Conservation (phyloP, 2,329 filamentous ascomycete species). For the Pseudomassariella vexata region DNA sequence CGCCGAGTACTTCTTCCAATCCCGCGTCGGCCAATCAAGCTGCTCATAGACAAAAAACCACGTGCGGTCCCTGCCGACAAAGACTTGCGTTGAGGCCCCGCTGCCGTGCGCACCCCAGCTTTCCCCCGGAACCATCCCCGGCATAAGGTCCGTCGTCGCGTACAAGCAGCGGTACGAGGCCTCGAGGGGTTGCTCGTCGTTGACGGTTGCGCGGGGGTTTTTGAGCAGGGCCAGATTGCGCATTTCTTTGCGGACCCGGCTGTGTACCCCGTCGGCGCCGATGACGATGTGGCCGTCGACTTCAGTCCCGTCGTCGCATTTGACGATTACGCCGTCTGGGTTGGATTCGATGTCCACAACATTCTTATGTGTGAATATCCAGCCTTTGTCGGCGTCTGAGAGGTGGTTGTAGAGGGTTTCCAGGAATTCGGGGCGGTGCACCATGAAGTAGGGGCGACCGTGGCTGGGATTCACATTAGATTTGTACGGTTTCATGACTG, state of each 20-base stretch:
- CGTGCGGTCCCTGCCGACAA: constrained; percentile 2
- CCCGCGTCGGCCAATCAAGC: constrained; percentile 1
- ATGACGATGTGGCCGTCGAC: constrained; percentile 16
- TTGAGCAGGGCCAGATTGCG: background rate
- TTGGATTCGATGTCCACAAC: constrained; percentile 2
- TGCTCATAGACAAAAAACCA: constrained; percentile 6
- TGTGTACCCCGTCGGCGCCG: constrained; percentile 7
- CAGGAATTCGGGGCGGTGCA: constrained; percentile 2
- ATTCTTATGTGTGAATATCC: background rate
- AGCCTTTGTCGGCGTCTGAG: background rate
- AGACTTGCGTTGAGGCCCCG: constrained; percentile 5
- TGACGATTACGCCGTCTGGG: constrained; percentile 3
- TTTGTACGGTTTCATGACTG: no score
- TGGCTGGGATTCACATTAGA: constrained; percentile 1
- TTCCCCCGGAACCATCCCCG: background rate
- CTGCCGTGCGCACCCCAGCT: background rate
- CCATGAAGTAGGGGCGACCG: background rate
- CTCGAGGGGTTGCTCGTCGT: background rate
- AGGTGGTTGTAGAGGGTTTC: constrained; percentile 2
- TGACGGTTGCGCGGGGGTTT: background rate
- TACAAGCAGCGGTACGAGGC: background rate
- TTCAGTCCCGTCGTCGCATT: constrained; percentile 4
- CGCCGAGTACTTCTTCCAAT: background rate
- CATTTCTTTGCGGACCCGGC: constrained; percentile 2
- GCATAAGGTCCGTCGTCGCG: background rate